Conservation (phyloP, 1,139 yeast species). For the Arxiozyma bovina region DNA sequence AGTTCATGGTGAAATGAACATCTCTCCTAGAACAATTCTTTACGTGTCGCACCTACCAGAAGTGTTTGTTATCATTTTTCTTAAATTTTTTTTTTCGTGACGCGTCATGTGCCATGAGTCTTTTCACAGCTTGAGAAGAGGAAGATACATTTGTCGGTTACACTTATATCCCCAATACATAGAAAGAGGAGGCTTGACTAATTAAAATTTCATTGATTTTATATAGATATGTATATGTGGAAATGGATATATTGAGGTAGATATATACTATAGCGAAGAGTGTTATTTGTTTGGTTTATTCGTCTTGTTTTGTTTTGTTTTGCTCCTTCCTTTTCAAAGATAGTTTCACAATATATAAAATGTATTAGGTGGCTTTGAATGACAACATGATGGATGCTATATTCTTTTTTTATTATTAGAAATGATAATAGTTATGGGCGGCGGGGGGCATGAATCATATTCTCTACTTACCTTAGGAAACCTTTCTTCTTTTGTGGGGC, state of each 20-base stretch:
- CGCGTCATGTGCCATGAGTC: neutral
- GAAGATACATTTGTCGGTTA: neutral
- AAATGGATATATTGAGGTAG: neutral
- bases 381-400: neutral
- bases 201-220: neutral
- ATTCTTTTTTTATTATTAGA: no score
- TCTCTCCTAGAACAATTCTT: no score
- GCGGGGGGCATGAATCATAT: no score
- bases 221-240: neutral
- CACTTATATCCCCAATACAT: no score
- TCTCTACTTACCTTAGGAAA: conserved; percentile 41
- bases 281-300: no score
- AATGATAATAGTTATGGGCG: no score
- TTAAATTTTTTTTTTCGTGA: neutral
- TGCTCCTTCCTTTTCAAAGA: neutral
- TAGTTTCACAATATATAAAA: neutral
- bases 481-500: conserved; percentile 51
- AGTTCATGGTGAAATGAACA: neutral
- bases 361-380: neutral
- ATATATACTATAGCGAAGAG: neutral
- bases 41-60: neutral
- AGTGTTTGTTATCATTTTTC: neutral
- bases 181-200: neutral
- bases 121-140: neutral
- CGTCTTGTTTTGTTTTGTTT: no score